Evolutionary conservation across 768 basidiomycete genomes (phyloP), one percentile per base, ranked within the genome.

Genomic region (Mycena latifolia): DNA sequence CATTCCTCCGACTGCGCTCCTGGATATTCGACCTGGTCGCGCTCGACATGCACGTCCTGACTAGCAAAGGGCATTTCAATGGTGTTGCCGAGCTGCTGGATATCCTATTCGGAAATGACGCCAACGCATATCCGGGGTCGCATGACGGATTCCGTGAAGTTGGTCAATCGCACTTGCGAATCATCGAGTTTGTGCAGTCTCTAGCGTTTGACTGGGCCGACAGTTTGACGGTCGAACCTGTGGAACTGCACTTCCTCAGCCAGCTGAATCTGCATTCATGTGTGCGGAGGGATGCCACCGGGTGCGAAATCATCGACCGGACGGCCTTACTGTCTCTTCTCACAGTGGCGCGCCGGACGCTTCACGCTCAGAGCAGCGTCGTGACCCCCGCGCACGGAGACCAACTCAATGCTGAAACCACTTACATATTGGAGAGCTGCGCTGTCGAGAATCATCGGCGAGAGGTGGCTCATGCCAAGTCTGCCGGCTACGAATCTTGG

Each of bases 171-270:
- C 88, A 94, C 58, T 84, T 94, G 71, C 86, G 92, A 27, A 90
- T 98, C 75, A 91, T 97, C 71, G 95, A 97, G 76, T 88, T 95
- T 57, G 82, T 98, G 50, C 91, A 94, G 73, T 93, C 94, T 0
- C 80, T 98, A 71, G 89, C 90, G 74, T 92, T 98, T 69, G 90
- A 93, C 58, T 98, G 96, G 96, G 86, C 85, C 7, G 96, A 98
- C 74, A 87, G 86, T 61, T 78, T 94, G 46, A 76, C 81, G 15
- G 87, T 90, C 2, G 77, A 86, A 18, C 82, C 88, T 7, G 74
- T 88, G 53, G 82, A 90, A 24, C 75, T 94, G 59, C 84, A 90
- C 61, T 89, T 92, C 73, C 84, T 94, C 37, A 82, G 78, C 4
- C 82, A 86, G 37, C 77, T 96, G 45, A 88, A 93, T 69, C 80